Percentiles rank a stretch among this genome's conserved stretches.
These are phyloP conservation scores for Rhizopogon vinicolor DNA, from an alignment of 768 basidiomycete genomes.

Conservation along the genomic window DNA sequence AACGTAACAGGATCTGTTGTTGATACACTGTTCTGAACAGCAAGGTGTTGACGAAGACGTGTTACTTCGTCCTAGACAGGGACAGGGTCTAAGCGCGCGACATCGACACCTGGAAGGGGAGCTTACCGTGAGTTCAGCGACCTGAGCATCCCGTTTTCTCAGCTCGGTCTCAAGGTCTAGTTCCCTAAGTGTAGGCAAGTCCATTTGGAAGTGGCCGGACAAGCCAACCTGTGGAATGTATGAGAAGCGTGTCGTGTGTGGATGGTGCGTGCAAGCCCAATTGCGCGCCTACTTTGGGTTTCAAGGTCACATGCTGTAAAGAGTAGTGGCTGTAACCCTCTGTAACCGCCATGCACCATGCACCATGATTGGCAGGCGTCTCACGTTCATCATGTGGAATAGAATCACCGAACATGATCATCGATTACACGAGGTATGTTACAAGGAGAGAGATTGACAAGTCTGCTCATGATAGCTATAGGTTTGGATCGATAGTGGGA, in stretches of 20 bases:
- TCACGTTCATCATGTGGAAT: not conserved
- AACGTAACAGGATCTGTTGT: constrained; percentile 61
- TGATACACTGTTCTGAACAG: constrained; percentile 54
- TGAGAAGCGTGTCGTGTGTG: constrained; percentile 15
- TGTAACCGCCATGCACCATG: too few relatives aligned
- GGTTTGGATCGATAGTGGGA: not conserved
- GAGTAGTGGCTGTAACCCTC: constrained; percentile 26
- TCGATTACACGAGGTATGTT: not conserved
- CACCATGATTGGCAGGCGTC: not conserved
- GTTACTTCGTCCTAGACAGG: constrained; percentile 63
- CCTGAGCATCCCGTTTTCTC: constrained; percentile 69
- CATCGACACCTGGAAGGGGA: constrained; percentile 16
- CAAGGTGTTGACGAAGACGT: constrained; percentile 60
- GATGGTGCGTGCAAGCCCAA: constrained; percentile 22
- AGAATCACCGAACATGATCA: not conserved
- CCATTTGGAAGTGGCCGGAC: constrained; percentile 38
- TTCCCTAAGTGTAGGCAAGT: constrained; percentile 70
- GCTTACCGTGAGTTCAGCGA: constrained; percentile 68
- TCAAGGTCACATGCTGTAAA: constrained; percentile 24
- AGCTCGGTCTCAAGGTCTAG: constrained; percentile 77
- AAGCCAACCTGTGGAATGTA: constrained; percentile 6
- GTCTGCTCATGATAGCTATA: not conserved
- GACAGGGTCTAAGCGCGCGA: constrained; percentile 8
- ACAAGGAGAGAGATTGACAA: too few relatives aligned
- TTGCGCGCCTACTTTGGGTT: constrained; percentile 19